Evolutionary conservation across 2,329 filamentous ascomycete species (phyloP).

Genomic region (Aureobasidium sp.): DNA sequence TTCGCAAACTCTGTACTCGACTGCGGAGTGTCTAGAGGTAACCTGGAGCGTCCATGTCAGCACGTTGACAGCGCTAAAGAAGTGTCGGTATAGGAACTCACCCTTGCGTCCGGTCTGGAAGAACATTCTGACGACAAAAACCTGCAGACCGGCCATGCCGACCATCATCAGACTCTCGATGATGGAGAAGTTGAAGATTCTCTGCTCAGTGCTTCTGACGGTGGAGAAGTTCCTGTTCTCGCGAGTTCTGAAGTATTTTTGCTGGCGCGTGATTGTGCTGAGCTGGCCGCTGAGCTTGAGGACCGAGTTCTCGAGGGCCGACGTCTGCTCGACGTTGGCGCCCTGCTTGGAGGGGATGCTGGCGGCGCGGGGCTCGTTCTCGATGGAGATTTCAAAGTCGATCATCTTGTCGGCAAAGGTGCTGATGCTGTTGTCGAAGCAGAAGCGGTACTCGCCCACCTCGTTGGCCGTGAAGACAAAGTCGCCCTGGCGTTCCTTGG

Average conservation of each 20-base stretch:
- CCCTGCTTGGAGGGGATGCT: constrained; percentile 82
- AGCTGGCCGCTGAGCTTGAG: constrained; percentile 90
- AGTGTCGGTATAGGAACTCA: constrained; percentile 22
- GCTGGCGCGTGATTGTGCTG: constrained; percentile 89
- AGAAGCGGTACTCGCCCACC: constrained; percentile 86
- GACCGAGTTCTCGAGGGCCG: constrained; percentile 81
- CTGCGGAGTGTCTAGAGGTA: constrained; percentile 6
- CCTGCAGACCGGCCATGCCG: constrained; percentile 90
- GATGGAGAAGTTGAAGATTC: constrained; percentile 96
- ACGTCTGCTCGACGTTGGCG: constrained; percentile 79
- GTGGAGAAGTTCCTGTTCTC: constrained; percentile 99
- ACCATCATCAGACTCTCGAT: constrained; percentile 88
- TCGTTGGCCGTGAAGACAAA: constrained; percentile 94
- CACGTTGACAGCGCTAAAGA: background rate
- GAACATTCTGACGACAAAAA: constrained; percentile 97
- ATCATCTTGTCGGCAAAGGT: constrained; percentile 94
- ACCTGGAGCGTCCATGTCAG: constrained; percentile 1
- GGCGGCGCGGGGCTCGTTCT: constrained; percentile 71
- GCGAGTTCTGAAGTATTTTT: constrained; percentile 98
- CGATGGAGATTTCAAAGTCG: constrained; percentile 95
- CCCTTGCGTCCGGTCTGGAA: constrained; percentile 80
- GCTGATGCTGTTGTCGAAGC: constrained; percentile 98
- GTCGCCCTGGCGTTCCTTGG: constrained; percentile 90
- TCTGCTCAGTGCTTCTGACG: constrained; percentile 85
- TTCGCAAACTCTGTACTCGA: background rate